Evolutionary conservation across 164 flowering plant species (phyloP).

Genomic region (Amborella trichopoda): DNA sequence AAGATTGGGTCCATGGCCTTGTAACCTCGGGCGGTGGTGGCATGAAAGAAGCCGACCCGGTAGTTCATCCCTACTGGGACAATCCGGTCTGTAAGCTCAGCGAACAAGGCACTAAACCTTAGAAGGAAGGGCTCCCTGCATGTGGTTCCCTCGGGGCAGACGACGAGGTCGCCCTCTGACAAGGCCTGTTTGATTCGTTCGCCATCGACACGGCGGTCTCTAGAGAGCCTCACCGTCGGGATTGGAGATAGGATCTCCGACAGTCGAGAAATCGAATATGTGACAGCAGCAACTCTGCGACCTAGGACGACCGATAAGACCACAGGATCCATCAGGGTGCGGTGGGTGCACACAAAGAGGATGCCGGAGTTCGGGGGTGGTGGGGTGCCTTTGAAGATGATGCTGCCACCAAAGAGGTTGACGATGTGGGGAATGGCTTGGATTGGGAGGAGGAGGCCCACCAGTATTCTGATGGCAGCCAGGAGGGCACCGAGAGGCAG

Average conservation of each 20-base stretch:
- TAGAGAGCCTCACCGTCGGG: slow-evolving; percentile 70
- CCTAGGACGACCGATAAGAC: slow-evolving; percentile 59
- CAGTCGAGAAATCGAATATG: slow-evolving; percentile 78
- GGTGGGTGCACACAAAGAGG: slow-evolving; percentile 88
- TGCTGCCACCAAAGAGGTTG: slow-evolving; percentile 38
- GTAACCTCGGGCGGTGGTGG: slow-evolving; percentile 93
- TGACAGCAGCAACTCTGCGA: slow-evolving; percentile 75
- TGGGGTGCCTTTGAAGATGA: slow-evolving; percentile 63
- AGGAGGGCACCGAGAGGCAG: slow-evolving; percentile 66
- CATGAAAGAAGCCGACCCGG: slow-evolving; percentile 84
- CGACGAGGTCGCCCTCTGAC: slow-evolving; percentile 60
- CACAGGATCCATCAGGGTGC: slow-evolving; percentile 94
- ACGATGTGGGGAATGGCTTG: slow-evolving; percentile 37
- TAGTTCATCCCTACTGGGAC: slow-evolving; percentile 97
- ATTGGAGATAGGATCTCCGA: slow-evolving; percentile 90
- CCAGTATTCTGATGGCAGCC: slow-evolving; percentile 37
- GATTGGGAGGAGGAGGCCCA: slow-evolving; percentile 53
- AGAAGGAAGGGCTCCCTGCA: slow-evolving; percentile 86
- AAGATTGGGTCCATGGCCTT: slow-evolving; percentile 79
- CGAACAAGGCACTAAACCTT: slow-evolving; percentile 86
- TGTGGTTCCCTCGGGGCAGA: slow-evolving; percentile 96
- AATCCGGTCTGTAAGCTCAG: slow-evolving; percentile 77
- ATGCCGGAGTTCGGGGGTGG: slow-evolving; percentile 67
- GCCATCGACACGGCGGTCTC: slow-evolving; percentile 68
- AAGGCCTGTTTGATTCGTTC: slow-evolving; percentile 46